Evolutionary conservation across 331 rosid species (phyloP).

Genomic region (Erythrophleum ivorense): DNA sequence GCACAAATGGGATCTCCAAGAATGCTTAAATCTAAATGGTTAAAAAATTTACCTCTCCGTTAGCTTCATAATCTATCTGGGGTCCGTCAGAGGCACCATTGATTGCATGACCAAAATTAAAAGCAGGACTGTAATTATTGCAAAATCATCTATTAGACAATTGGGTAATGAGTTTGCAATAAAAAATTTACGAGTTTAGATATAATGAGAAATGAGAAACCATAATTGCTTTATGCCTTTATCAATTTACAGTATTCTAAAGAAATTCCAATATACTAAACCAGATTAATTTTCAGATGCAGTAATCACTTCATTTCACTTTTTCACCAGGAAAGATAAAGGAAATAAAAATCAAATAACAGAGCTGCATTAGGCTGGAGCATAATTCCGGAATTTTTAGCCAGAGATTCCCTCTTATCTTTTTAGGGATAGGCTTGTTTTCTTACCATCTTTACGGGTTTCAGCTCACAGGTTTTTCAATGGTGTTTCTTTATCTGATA

Average conservation of each 20-base stretch:
- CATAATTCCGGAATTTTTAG: constrained; percentile 31
- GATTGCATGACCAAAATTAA: constrained; percentile 57
- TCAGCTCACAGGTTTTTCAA: constrained; percentile 12
- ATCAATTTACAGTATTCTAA: constrained; percentile 6
- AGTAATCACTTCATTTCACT: background rate
- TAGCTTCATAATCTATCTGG: constrained; percentile 46
- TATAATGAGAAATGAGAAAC: constrained; percentile 20
- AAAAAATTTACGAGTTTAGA: constrained; percentile 26
- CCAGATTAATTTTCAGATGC: background rate
- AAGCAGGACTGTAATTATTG: constrained; percentile 52
- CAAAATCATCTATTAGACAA: constrained; percentile 39
- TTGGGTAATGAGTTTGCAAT: constrained; percentile 16
- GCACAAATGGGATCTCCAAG: constrained; percentile 17
- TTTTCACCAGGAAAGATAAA: background rate
- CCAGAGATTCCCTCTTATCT: constrained; percentile 21
- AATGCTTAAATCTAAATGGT: constrained; percentile 32
- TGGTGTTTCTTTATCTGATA: constrained; percentile 1
- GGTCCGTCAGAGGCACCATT: constrained; percentile 43
- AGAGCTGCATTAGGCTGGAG: constrained; percentile 11
- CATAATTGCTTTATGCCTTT: background rate
- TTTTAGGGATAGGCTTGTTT: constrained; percentile 33
- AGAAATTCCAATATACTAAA: constrained; percentile 10
- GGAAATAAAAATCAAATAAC: constrained; percentile 1
- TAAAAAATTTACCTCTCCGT: background rate
- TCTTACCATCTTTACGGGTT: constrained; percentile 3